phyloP scores from a whole-genome alignment of 2,329 filamentous ascomycete species.

The Passalora sequoiae region DNA sequence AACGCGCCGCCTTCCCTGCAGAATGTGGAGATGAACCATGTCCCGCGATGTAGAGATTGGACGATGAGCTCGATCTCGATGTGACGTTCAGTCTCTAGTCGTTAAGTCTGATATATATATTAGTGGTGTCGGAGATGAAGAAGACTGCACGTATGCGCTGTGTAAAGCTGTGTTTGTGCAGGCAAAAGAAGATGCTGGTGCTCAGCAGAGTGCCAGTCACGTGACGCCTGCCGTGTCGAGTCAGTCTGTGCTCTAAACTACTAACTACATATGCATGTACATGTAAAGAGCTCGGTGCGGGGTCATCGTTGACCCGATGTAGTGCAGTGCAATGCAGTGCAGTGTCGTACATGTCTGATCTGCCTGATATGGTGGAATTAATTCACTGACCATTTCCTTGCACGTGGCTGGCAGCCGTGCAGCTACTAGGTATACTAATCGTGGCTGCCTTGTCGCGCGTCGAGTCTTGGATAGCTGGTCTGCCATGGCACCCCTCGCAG shows the following conservation, averaged over 20 bases:
- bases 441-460: neutral
- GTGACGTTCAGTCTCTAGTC: too few species aligned
- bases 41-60: neutral
- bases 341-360: neutral
- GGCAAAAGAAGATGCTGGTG: too few species aligned
- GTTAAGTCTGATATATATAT: too few species aligned
- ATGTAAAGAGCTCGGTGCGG: too few species aligned
- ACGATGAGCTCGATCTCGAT: too few species aligned
- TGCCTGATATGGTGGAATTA: neutral
- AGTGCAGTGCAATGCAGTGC: too few species aligned
- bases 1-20: neutral
- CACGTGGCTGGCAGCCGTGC: constrained; percentile 2
- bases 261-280: too few species aligned
- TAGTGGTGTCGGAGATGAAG: neutral
- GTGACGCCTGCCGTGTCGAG: too few species aligned
- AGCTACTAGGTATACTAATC: neutral
- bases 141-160: neutral
- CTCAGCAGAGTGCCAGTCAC: too few species aligned
- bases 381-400: neutral
- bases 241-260: too few species aligned
- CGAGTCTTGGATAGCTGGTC: too few species aligned
- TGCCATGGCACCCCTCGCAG: constrained; percentile 16
- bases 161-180: neutral
- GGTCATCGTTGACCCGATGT: too few species aligned
- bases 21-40: neutral